These are phyloP conservation scores for Barnettozyma sucrosica DNA, from an alignment of 805 yeast species.

Conservation along the genomic window DNA sequence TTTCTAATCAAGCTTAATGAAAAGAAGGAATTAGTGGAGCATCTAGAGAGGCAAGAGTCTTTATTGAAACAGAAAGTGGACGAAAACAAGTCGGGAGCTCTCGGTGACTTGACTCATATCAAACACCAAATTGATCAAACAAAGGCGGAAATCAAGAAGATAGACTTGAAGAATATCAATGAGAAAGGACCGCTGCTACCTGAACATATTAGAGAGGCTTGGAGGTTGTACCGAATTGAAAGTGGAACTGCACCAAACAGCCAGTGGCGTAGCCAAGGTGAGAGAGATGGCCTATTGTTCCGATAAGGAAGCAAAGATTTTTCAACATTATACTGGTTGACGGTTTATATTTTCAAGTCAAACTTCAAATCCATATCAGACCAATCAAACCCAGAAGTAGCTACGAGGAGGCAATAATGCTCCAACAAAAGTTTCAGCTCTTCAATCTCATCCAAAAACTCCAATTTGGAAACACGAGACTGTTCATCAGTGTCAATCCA, in stretches of 20 bases:
- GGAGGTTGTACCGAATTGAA: constrained; percentile 70
- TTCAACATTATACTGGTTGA: not conserved
- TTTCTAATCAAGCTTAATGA: constrained; percentile 31
- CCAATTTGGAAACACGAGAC: constrained; percentile 38
- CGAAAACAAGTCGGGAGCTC: constrained; percentile 5
- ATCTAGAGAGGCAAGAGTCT: constrained; percentile 32
- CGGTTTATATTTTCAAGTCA: not conserved
- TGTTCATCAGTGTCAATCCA: constrained; percentile 35
- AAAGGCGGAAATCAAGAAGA: constrained; percentile 23
- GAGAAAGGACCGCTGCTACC: constrained; percentile 63
- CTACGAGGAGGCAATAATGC: constrained; percentile 43
- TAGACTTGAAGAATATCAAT: constrained; percentile 29
- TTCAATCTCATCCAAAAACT: constrained; percentile 55
- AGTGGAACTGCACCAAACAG: constrained; percentile 55
- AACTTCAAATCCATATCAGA: constrained; percentile 15
- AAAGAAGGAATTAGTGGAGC: constrained; percentile 33
- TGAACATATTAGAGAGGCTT: constrained; percentile 82
- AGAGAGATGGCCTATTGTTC: constrained; percentile 64
- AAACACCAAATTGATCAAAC: constrained; percentile 20
- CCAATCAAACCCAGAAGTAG: constrained; percentile 22
- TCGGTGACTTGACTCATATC: constrained; percentile 7
- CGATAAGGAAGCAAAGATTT: constrained; percentile 31
- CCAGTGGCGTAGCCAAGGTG: constrained; percentile 69
- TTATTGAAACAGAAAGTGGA: constrained; percentile 31
- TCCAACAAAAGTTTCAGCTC: constrained; percentile 45